Conservation (phyloP, 2,329 filamentous ascomycete species). For the Raffaelea albimanens region DNA sequence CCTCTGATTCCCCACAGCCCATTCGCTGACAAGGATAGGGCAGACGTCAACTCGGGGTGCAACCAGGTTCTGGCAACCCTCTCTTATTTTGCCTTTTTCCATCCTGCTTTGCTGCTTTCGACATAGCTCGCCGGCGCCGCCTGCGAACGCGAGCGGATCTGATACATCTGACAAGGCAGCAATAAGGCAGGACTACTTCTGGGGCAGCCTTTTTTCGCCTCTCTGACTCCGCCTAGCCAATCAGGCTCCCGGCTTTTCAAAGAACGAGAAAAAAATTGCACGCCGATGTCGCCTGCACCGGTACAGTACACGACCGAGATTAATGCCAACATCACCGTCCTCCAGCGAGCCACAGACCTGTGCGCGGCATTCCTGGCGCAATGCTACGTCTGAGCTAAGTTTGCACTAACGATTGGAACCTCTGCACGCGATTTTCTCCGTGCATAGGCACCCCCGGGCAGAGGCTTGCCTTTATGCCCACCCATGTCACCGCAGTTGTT, state of each 20-base stretch:
- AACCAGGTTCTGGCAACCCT: no score
- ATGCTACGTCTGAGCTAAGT: conserved; percentile 2
- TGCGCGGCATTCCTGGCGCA: background rate
- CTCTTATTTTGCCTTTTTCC: no score
- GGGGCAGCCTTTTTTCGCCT: background rate
- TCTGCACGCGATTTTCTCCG: background rate
- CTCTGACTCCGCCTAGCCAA: conserved; percentile 1
- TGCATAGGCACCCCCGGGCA: background rate
- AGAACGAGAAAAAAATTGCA: background rate
- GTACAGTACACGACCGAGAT: background rate
- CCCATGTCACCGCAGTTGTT: no score
- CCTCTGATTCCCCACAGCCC: no score
- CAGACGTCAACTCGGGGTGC: no score
- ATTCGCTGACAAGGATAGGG: no score
- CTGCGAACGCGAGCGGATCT: no score
- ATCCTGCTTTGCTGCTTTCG: background rate
- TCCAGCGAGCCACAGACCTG: no score
- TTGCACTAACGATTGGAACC: background rate
- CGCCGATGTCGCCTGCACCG: conserved; percentile 10
- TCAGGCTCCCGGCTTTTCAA: conserved; percentile 8
- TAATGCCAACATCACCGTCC: background rate
- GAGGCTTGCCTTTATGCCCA: no score
- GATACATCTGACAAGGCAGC: no score
- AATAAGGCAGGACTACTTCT: no score
- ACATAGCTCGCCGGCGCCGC: background rate